Base-by-base conservation (phyloP, 768 basidiomycete species). In the Dacryopinax primogenitus region DNA sequence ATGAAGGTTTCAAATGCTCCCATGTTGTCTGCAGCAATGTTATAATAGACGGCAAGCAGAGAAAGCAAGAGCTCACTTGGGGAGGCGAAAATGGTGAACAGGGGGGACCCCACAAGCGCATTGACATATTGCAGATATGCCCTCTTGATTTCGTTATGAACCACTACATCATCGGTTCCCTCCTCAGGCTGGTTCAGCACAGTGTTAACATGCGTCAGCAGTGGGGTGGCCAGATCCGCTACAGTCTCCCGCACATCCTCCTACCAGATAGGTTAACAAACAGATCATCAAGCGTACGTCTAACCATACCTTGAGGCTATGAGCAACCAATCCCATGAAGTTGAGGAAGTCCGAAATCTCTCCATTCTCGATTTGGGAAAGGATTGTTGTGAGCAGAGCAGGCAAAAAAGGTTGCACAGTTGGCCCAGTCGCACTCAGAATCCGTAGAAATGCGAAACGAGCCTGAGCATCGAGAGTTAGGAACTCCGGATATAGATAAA, bases 321-420 rank as follows among this genome's bases (percentile, higher is more conserved):
- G 92, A 63, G 94, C 86, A 63, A 97, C 78, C 9, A 96, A 78
- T 6, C 88, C 88, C 64, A 99, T 88, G 78, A 99, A 98, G 71
- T 87, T 88, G 81, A 98, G 87, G 71, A 98, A 95, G 72, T 99
- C 96, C 32, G 88, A 86, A 65, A 99, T 78, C 74, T 99, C 96
- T 6, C 87, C 83, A 0, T 92, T 87, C 69, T 96, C 92, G 71
- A 94, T 93, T 70, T 95, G 90, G 1, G 86, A 82, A 62, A 98
- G 83, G n/a, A 98, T 83, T 73, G 90, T 87, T 47, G 83, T 80
- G 85, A 97, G 97, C 51, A 99, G 80, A 26, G 86, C 80, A 1
- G 94, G 92, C 44, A 98, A 92, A 68, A 86, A 86, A 68, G 87
- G 85, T 0, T 92, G 89, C 63, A 95, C 86, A 36, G 83, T 85